Percentiles rank a stretch among this genome's conserved stretches.
These are phyloP conservation scores for Excoecaria cochinchinensis DNA, from an alignment of 345 rosid species.

Conservation along the genomic window DNA sequence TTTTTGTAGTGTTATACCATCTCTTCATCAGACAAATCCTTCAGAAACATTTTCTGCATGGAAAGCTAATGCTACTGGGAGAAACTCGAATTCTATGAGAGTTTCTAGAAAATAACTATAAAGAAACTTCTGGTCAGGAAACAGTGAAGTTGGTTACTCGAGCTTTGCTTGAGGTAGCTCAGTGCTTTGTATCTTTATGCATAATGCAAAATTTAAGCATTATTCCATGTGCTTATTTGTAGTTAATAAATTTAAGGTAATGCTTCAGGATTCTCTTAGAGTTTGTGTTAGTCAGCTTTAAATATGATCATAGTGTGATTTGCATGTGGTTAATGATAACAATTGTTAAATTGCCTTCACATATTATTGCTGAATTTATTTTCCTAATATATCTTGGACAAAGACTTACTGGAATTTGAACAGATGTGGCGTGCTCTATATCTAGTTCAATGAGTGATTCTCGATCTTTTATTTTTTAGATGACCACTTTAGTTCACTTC, in stretches of 20 bases:
- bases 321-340: background rate
- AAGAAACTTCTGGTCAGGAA: slow-evolving; percentile 81
- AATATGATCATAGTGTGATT: background rate
- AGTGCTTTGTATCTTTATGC: background rate
- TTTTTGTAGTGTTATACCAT: slow-evolving; percentile 54
- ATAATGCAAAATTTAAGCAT: background rate
- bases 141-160: slow-evolving; percentile 89
- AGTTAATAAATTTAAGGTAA: background rate
- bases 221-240: background rate
- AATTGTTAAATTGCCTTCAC: too few relatives aligned
- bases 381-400: too few relatives aligned
- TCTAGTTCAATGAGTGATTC: background rate
- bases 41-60: slow-evolving; percentile 98
- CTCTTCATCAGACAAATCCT: slow-evolving; percentile 89
- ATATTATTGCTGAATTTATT: background rate
- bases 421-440: too few relatives aligned
- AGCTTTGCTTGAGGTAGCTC: slow-evolving; percentile 83
- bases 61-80: slow-evolving; percentile 95
- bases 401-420: too few relatives aligned
- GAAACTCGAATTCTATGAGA: slow-evolving; percentile 92
- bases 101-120: slow-evolving; percentile 83
- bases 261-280: background rate
- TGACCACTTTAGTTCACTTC: background rate
- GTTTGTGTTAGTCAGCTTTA: background rate
- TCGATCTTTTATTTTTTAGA: background rate